phyloP scores from a whole-genome alignment of 2,329 filamentous ascomycete species.

The Microascus cirrosus region DNA sequence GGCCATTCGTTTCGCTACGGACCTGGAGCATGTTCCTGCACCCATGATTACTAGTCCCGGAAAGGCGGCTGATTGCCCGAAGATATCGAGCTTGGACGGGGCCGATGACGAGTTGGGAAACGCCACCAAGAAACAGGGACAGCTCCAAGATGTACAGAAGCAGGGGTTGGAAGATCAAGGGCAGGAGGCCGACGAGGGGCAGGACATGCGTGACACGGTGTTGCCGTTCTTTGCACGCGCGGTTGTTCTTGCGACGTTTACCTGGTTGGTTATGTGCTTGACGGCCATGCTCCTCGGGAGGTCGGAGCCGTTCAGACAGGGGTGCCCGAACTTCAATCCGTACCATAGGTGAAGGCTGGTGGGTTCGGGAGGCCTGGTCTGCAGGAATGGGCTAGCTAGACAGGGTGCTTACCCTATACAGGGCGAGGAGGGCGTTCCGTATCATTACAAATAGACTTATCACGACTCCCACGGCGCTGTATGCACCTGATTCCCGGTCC shows the following conservation, averaged over 20 bases:
- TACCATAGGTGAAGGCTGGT: background rate
- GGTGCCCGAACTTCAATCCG: background rate
- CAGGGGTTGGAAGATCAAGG: background rate
- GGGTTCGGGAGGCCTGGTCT: background rate
- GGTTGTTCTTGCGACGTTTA: background rate
- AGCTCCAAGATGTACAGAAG: background rate
- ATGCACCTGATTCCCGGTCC: background rate
- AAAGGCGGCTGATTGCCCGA: background rate
- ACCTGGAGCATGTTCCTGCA: background rate
- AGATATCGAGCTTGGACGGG: background rate
- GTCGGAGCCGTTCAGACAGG: background rate
- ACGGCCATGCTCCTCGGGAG: background rate
- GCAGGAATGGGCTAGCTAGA: background rate
- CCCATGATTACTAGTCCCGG: background rate
- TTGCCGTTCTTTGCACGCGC: background rate
- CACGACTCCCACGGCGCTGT: background rate
- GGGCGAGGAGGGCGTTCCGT: background rate
- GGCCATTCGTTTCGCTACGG: slow-evolving; percentile 1
- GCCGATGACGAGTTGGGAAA: background rate
- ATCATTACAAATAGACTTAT: background rate
- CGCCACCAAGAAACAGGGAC: background rate
- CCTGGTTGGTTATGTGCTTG: background rate
- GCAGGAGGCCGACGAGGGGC: background rate
- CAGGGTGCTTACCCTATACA: background rate
- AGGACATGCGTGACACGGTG: background rate